These are phyloP conservation scores for Vishniacozyma victoriae DNA, from an alignment of 768 basidiomycete genomes.

Conservation along the genomic window DNA sequence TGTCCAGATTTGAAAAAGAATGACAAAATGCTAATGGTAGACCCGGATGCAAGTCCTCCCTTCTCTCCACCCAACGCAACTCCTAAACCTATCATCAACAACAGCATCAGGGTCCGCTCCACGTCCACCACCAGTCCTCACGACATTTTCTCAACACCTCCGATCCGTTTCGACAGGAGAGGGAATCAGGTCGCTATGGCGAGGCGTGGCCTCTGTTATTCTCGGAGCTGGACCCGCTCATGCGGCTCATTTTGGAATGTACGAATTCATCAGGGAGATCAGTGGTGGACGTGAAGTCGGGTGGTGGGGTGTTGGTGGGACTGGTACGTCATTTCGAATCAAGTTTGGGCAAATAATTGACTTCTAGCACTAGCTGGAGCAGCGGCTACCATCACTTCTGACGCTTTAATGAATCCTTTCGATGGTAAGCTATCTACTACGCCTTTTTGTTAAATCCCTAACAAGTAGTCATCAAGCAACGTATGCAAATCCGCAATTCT, in stretches of 20 bases:
- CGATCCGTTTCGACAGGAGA: slow-evolving; percentile 78
- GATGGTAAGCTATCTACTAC: slow-evolving; percentile 64
- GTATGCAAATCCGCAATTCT: slow-evolving; percentile 96
- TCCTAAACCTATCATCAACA: slow-evolving; percentile 13
- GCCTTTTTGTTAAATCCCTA: not conserved
- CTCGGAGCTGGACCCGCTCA: slow-evolving; percentile 96
- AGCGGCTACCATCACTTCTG: slow-evolving; percentile 85
- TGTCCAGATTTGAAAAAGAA: slow-evolving; percentile 33
- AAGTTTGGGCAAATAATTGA: not conserved
- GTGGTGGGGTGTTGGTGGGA: slow-evolving; percentile 72
- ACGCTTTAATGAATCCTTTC: slow-evolving; percentile 99
- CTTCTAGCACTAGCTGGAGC: slow-evolving; percentile 82
- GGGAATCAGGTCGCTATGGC: slow-evolving; percentile 83
- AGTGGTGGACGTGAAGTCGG: slow-evolving; percentile 67
- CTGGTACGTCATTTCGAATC: slow-evolving; percentile 59
- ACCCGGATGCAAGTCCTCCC: slow-evolving; percentile 91
- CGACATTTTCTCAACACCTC: slow-evolving; percentile 41
- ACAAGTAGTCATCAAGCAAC: slow-evolving; percentile 86
- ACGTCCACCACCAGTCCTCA: slow-evolving; percentile 17
- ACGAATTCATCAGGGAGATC: slow-evolving; percentile 90
- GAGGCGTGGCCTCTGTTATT: slow-evolving; percentile 92
- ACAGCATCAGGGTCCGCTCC: slow-evolving; percentile 8
- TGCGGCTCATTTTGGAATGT: slow-evolving; percentile 92
- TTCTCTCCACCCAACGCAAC: slow-evolving; percentile 26
- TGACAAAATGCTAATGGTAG: slow-evolving; percentile 49